Evolutionary conservation across 2,329 filamentous ascomycete species (phyloP).

Genomic region (Setomelanomma holmii): DNA sequence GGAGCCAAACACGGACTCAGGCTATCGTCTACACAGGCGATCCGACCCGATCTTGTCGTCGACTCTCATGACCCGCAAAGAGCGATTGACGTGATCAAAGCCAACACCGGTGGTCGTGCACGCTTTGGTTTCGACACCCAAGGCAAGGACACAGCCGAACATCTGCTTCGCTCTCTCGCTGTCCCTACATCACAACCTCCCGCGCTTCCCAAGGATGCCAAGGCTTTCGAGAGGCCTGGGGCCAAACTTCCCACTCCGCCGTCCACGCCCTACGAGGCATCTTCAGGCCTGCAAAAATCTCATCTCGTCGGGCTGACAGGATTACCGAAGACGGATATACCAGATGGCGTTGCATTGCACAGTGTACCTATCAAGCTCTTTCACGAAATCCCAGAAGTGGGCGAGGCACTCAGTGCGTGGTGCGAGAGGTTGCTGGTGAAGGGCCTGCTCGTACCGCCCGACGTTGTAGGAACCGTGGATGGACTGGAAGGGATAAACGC

Average conservation of each 20-base stretch:
- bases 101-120: conserved; percentile 63
- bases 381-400: conserved; percentile 70
- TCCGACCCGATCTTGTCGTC: conserved; percentile 69
- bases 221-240: conserved; percentile 12
- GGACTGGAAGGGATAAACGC: conserved; percentile 72
- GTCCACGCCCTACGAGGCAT: conserved; percentile 28
- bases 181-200: conserved; percentile 16
- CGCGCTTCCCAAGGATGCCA: conserved; percentile 18
- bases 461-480: conserved; percentile 69
- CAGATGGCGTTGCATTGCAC: conserved; percentile 62
- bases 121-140: conserved; percentile 74
- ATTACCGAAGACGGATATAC: conserved; percentile 63
- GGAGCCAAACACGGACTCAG: conserved; percentile 67
- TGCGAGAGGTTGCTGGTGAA: conserved; percentile 69
- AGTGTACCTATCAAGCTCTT: conserved; percentile 78
- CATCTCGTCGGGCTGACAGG: conserved; percentile 75
- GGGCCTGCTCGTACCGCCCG: conserved; percentile 63
- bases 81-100: conserved; percentile 70
- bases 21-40: conserved; percentile 45
- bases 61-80: conserved; percentile 71
- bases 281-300: conserved; percentile 33
- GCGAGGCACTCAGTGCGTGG: conserved; percentile 70
- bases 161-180: conserved; percentile 63
- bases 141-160: conserved; percentile 67
- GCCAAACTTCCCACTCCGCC: conserved; percentile 35